Base-by-base conservation (phyloP, 345 rosid genomes). In the Salix dunnii region DNA sequence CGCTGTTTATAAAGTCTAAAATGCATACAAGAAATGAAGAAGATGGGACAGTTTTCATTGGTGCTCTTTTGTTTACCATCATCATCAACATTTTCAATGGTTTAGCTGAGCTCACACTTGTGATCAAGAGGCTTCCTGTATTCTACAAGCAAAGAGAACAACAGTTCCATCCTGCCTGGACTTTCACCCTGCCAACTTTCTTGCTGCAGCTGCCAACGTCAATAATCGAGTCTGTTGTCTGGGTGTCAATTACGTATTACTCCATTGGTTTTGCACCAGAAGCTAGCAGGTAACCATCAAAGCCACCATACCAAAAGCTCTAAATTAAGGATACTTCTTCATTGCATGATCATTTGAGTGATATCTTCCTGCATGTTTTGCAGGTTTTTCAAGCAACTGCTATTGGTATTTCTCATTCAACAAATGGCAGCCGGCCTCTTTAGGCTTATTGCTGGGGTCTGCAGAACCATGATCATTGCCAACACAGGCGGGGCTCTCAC, bases 61-160 rank as follows among this genome's bases (percentile, higher is more conserved):
- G 93, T 28, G 87, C 95, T n/a, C 58, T 94, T 20, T 69, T 87
- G 55, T 94, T 82, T 36, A 42, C 85, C 10, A 80, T 93, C 89
- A 85, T 96, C 79, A 81, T 72, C 18, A 96, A 94, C 81, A 91
- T 89, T 97, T 96, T 96, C 80, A 91, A 94, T 80, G 98, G 99
- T 18, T 88, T 92, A 51, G 69, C 97, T 0, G 99, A 93, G 90
- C 92, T 96, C 9, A 13, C 98, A 7, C 17, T 92, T 80, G 88
- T 84, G 82, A 89, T 96, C 55, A 73, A 40, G 43, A 89, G 98
- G 74, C 95, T 96, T 79, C 94, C 97, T 2, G 97, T 93, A 75
- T 92, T 93, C 53, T 94, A 88, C 86, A 93, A 96, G 90, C 99
- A 96, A 62, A 87, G 98, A 55, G 98, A 96, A 71, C 94, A 93